phyloP scores from a whole-genome alignment of 495 filamentous ascomycete species.

The Usnea hakonensis region DNA sequence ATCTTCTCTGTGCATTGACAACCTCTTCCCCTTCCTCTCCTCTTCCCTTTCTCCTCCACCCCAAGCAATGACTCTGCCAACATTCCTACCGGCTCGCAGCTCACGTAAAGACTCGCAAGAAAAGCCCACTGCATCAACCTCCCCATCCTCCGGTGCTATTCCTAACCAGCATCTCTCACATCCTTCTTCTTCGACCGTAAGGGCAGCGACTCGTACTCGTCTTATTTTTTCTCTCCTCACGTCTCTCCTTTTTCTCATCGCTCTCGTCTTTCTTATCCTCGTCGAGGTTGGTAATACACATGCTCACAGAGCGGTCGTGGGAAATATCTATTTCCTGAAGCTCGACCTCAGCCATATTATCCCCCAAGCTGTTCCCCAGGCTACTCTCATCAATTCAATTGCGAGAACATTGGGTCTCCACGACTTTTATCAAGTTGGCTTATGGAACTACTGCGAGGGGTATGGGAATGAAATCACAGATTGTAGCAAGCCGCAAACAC shows the following conservation, averaged over 20 bases:
- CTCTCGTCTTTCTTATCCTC: conserved; percentile 68
- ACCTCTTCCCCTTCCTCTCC: too few relatives aligned
- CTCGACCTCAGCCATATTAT: conserved; percentile 80
- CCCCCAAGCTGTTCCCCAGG: conserved; percentile 65
- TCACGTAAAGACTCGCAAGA: conserved; percentile 18
- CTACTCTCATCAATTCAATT: conserved; percentile 72
- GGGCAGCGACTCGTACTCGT: conserved; percentile 50
- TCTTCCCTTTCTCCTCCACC: not conserved
- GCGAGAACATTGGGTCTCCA: conserved; percentile 83
- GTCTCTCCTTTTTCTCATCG: conserved; percentile 61
- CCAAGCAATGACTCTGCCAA: conserved; percentile 25
- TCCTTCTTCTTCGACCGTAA: conserved; percentile 30
- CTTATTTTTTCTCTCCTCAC: conserved; percentile 49
- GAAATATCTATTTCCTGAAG: conserved; percentile 70
- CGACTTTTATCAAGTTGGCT: conserved; percentile 88
- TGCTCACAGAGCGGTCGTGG: conserved; percentile 49
- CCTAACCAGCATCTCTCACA: not conserved
- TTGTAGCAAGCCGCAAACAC: conserved; percentile 57
- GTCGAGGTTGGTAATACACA: conserved; percentile 65
- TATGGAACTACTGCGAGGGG: conserved; percentile 88
- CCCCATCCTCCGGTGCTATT: not conserved
- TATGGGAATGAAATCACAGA: conserved; percentile 64
- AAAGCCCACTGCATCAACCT: conserved; percentile 7
- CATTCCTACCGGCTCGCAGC: conserved; percentile 14
- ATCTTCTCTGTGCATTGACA: not conserved